Conservation (phyloP, 1,284 basidiomycete genomes). For the Malassezia equina region DNA sequence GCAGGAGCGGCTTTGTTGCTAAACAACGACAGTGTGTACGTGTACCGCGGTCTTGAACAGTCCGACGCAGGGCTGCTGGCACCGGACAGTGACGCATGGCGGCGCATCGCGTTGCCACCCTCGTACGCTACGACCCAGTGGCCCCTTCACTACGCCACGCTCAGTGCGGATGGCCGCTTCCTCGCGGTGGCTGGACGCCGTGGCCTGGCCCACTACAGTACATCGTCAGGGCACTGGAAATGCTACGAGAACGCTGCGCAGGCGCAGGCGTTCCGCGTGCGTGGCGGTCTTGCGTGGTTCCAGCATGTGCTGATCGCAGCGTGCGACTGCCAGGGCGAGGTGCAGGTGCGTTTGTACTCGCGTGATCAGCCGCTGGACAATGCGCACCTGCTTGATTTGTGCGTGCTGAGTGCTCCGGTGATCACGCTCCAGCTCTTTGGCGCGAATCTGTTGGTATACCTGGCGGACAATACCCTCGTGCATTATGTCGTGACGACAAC, state of each 20-base stretch:
- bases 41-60: conserved; percentile 95
- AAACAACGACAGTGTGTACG: conserved; percentile 81
- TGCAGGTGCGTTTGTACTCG: conserved; percentile 74
- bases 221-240: conserved; percentile 90
- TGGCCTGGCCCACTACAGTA: conserved; percentile 86
- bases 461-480: conserved; percentile 83
- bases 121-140: conserved; percentile 80
- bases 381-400: conserved; percentile 71
- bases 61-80: conserved; percentile 97
- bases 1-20: conserved; percentile 88
- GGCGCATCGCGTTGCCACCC: conserved; percentile 62
- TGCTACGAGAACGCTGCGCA: conserved; percentile 71
- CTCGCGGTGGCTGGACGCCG: conserved; percentile 85
- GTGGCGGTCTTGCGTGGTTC: conserved; percentile 91
- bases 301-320: conserved; percentile 88
- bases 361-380: conserved; percentile 81
- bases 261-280: conserved; percentile 76
- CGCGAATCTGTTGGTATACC: conserved; percentile 92
- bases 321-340: conserved; percentile 50
- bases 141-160: conserved; percentile 85
- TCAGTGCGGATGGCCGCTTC: conserved; percentile 79
- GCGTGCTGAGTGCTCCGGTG: conserved; percentile 58
- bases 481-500: conserved; percentile 89
- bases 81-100: conserved; percentile 80
- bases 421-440: conserved; percentile 65